Evolutionary conservation across 1,284 basidiomycete genomes (phyloP).

Genomic region (Ustilago cynodontis): DNA sequence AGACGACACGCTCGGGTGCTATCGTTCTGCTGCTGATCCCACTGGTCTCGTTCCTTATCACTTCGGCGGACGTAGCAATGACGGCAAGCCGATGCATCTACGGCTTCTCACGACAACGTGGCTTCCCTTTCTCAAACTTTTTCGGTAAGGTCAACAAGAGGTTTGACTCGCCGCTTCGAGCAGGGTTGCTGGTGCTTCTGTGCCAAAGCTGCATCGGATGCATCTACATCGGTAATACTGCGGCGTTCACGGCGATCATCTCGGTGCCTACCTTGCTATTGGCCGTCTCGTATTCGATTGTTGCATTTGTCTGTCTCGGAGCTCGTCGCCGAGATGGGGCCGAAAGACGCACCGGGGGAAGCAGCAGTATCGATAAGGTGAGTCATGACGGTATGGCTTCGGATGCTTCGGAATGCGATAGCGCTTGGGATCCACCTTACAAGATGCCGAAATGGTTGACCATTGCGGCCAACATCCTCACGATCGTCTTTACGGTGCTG

Average conservation of each 20-base stretch:
- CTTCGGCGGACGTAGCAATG: conserved; percentile 27
- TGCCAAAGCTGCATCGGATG: conserved; percentile 18
- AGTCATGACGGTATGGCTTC: background rate
- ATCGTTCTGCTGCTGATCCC: conserved; percentile 34
- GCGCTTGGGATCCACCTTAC: conserved; percentile 28
- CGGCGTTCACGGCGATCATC: conserved; percentile 43
- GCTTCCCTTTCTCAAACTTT: conserved; percentile 26
- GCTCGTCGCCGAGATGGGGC: conserved; percentile 8
- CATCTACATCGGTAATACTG: conserved; percentile 45
- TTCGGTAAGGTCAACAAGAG: conserved; percentile 23
- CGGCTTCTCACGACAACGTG: conserved; percentile 24
- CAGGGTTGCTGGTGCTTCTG: conserved; percentile 18
- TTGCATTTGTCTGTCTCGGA: conserved; percentile 22
- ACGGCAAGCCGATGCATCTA: conserved; percentile 30
- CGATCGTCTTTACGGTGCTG: conserved; percentile 32
- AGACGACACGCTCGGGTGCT: conserved; percentile 28
- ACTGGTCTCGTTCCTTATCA: conserved; percentile 30
- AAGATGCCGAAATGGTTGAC: conserved; percentile 22
- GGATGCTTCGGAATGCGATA: conserved; percentile 6
- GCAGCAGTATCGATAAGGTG: conserved; percentile 5
- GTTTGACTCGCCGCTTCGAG: conserved; percentile 31
- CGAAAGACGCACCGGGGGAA: background rate
- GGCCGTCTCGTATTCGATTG: conserved; percentile 30
- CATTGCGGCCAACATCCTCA: conserved; percentile 26
- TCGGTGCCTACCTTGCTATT: conserved; percentile 34